phyloP scores from a whole-genome alignment of 148 eudicot species.

The Chenopodium quinoa region DNA sequence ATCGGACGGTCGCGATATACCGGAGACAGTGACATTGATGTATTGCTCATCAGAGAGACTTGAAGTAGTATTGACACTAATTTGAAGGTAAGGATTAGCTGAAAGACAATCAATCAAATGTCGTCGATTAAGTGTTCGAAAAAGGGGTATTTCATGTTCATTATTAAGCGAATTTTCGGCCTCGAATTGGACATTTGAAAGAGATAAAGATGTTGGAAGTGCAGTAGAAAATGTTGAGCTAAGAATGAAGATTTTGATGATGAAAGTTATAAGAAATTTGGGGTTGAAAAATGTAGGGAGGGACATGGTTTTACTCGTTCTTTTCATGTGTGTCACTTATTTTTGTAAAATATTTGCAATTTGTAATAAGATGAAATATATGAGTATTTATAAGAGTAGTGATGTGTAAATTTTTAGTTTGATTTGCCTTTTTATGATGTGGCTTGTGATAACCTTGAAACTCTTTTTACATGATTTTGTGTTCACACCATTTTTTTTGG shows the following conservation, averaged over 20 bases:
- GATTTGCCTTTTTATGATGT: not conserved
- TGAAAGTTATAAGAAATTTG: not conserved
- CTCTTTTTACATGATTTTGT: not conserved
- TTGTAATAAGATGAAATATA: not conserved
- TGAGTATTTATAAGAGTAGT: not conserved
- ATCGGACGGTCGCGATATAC: conserved; percentile 44
- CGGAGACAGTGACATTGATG: conserved; percentile 56
- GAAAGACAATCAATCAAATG: conserved; percentile 35
- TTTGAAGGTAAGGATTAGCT: conserved; percentile 42
- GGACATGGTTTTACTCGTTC: not conserved
- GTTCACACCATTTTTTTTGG: no score
- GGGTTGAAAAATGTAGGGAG: not conserved
- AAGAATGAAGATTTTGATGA: not conserved
- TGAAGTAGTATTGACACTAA: conserved; percentile 34
- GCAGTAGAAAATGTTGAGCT: conserved; percentile 16
- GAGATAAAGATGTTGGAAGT: not conserved
- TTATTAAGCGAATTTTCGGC: not conserved
- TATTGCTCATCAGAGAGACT: conserved; percentile 47
- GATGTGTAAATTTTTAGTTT: not conserved
- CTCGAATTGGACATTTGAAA: conserved; percentile 11
- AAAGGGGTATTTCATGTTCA: conserved; percentile 25
- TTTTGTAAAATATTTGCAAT: not conserved
- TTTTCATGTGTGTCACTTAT: not conserved
- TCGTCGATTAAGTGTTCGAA: conserved; percentile 56
- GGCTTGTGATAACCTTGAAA: not conserved